Evolutionary conservation across 371 early-diverging fungal species (phyloP).

Genomic region (Fennellomyces sp.): DNA sequence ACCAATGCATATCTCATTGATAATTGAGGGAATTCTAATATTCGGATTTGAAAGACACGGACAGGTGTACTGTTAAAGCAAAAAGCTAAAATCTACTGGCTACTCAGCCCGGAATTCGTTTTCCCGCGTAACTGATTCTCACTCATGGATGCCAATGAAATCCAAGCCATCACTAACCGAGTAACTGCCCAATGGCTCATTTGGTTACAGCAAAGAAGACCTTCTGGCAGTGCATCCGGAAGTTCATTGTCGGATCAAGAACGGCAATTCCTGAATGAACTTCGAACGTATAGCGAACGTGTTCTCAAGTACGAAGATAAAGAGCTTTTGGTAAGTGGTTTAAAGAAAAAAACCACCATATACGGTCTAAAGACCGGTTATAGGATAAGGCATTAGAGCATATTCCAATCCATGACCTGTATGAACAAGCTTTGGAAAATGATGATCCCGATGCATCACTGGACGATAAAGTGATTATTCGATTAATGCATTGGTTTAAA

Average conservation of each 20-base stretch:
- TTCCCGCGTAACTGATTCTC: no score
- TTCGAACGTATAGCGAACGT: slow-evolving; percentile 12
- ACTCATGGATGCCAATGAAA: slow-evolving; percentile 8
- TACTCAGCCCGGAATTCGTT: no score
- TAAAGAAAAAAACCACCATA: neutral
- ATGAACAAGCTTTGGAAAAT: slow-evolving; percentile 40
- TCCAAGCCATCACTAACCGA: slow-evolving; percentile 12
- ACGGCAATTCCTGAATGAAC: slow-evolving; percentile 11
- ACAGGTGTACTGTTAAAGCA: no score
- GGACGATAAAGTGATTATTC: slow-evolving; percentile 38
- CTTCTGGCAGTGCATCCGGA: neutral
- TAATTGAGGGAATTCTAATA: no score
- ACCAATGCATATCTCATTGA: no score
- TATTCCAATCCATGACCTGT: slow-evolving; percentile 51
- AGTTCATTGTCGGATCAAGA: neutral
- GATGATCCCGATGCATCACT: slow-evolving; percentile 17
- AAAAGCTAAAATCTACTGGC: no score
- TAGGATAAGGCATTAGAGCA: slow-evolving; percentile 50
- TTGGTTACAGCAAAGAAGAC: neutral
- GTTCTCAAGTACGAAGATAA: slow-evolving; percentile 44
- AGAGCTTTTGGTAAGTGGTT: slow-evolving; percentile 36
- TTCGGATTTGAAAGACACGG: no score
- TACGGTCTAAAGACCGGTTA: neutral
- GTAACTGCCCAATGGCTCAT: slow-evolving; percentile 15
- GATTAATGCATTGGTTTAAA: slow-evolving; percentile 64